Percentiles rank a stretch among this genome's conserved stretches.
These are phyloP conservation scores for Microstroma glucosiphilum DNA, from an alignment of 1,284 basidiomycete genomes.

Conservation along the genomic window DNA sequence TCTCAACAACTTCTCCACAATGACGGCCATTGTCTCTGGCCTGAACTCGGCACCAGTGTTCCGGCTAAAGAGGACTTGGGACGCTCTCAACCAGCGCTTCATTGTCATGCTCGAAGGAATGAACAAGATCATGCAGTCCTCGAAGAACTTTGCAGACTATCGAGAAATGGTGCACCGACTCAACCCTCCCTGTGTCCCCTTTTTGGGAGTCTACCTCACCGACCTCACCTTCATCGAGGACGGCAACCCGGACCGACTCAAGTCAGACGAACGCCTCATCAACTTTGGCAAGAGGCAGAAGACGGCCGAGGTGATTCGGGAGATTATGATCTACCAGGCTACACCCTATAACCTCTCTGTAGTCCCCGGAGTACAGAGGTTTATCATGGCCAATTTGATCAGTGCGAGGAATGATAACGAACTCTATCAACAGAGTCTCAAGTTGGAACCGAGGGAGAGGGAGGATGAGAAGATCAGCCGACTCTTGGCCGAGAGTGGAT, in stretches of 20 bases:
- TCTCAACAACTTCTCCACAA: constrained; percentile 88
- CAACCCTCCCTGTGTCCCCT: constrained; percentile 91
- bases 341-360: constrained; percentile 70
- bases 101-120: constrained; percentile 58
- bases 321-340: constrained; percentile 92
- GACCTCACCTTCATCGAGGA: constrained; percentile 96
- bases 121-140: constrained; percentile 77
- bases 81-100: constrained; percentile 65
- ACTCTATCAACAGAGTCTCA: constrained; percentile 71
- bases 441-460: constrained; percentile 82
- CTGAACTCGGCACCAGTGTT: constrained; percentile 90
- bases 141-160: constrained; percentile 90
- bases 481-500: constrained; percentile 78
- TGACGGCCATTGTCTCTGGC: constrained; percentile 92
- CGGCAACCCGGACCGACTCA: constrained; percentile 81
- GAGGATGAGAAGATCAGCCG: constrained; percentile 77
- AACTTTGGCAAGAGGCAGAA: constrained; percentile 94
- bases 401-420: constrained; percentile 38
- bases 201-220: constrained; percentile 92
- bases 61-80: constrained; percentile 90
- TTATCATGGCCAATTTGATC: constrained; percentile 69
- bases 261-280: constrained; percentile 62
- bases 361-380: constrained; percentile 65
- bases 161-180: constrained; percentile 75
- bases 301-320: constrained; percentile 86